Conservation (phyloP, 1,284 basidiomycete genomes). For the Microbotryomycetes sp. region DNA sequence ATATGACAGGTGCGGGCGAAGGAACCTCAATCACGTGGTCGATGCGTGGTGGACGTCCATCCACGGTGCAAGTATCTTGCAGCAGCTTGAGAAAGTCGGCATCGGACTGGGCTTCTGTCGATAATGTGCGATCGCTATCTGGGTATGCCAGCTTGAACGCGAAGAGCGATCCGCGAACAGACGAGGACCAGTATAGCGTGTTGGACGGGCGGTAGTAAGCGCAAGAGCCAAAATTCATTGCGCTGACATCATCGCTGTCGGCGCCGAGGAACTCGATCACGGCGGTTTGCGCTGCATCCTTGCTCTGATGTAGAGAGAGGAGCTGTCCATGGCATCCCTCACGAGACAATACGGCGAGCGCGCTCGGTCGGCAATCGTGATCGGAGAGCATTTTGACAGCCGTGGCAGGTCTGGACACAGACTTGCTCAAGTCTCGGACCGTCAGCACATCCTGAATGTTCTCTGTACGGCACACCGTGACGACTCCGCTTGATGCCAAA, state of each 20-base stretch:
- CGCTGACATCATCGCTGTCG: not conserved
- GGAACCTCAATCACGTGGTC: conserved; percentile 22
- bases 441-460: no score
- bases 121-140: not conserved
- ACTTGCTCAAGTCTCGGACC: no score
- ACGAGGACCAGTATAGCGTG: conserved; percentile 15
- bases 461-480: no score
- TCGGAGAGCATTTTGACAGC: not conserved
- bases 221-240: not conserved
- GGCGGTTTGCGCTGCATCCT: not conserved
- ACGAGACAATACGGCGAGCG: conserved; percentile 4
- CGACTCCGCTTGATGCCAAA: no score
- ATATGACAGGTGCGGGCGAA: conserved; percentile 2
- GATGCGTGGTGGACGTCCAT: conserved; percentile 1
- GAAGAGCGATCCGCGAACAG: conserved; percentile 20
- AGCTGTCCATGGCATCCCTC: conserved; percentile 4
- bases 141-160: conserved; percentile 14
- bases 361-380: not conserved
- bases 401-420: no score
- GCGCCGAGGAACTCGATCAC: not conserved
- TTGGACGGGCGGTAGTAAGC: conserved; percentile 5
- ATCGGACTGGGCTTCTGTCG: not conserved
- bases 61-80: not conserved
- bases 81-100: not conserved
- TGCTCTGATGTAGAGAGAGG: not conserved